Evolutionary conservation across 495 filamentous ascomycete genomes (phyloP).

Genomic region (Xylaria intraflava): DNA sequence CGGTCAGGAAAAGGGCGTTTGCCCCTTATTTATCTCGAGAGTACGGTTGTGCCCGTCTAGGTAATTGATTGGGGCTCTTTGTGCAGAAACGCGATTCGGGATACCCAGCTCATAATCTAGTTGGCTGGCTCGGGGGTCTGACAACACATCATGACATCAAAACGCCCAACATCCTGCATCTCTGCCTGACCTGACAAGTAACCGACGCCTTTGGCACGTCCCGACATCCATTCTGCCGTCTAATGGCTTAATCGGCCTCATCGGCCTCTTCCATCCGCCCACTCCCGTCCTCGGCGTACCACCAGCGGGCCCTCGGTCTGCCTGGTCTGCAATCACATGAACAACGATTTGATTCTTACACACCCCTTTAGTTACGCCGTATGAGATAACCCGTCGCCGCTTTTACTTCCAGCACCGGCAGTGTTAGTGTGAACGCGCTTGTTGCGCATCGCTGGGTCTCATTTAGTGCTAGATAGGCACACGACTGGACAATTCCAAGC

Average conservation of each 20-base stretch:
- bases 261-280: not conserved
- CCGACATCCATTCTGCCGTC: slow-evolving; percentile 9
- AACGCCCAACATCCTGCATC: slow-evolving; percentile 45
- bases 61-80: slow-evolving; percentile 2
- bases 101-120: slow-evolving; percentile 6
- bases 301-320: not conserved
- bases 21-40: not conserved
- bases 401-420: slow-evolving; percentile 28
- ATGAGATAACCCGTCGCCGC: slow-evolving; percentile 31
- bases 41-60: not conserved
- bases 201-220: slow-evolving; percentile 17
- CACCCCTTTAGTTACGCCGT: slow-evolving; percentile 4
- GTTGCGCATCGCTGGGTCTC: slow-evolving; percentile 19
- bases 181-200: slow-evolving; percentile 46
- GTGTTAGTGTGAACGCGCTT: slow-evolving; percentile 38
- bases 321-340: slow-evolving; percentile 3
- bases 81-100: slow-evolving; percentile 9
- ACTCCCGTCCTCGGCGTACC: slow-evolving; percentile 6
- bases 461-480: slow-evolving; percentile 14
- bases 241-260: slow-evolving; percentile 8
- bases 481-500: slow-evolving; percentile 13
- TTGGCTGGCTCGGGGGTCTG: slow-evolving; percentile 21
- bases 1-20: not conserved
- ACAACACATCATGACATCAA: slow-evolving; percentile 37
- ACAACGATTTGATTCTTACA: slow-evolving; percentile 8